These are phyloP conservation scores for Moringa oleifera DNA, from an alignment of 345 rosid genomes.

Conservation along the genomic window DNA sequence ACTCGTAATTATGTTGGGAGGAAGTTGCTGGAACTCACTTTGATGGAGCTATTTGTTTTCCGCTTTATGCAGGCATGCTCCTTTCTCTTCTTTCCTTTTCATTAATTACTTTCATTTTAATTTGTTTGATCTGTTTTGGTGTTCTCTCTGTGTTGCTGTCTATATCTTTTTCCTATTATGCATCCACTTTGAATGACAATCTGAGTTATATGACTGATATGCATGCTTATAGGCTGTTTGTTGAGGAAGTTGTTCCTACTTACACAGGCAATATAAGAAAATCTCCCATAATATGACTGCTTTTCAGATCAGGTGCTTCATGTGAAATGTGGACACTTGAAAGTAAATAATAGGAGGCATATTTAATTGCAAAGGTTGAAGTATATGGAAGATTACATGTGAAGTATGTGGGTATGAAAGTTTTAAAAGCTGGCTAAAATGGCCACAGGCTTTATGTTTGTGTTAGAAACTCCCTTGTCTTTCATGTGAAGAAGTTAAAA, in stretches of 20 bases:
- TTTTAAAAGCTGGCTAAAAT: too few relatives aligned
- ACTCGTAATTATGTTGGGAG: constrained; percentile 76
- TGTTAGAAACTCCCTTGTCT: background rate
- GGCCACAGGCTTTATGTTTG: background rate
- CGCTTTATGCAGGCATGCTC: constrained; percentile 79
- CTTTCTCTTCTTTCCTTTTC: background rate
- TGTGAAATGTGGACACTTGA: background rate
- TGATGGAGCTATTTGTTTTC: constrained; percentile 79
- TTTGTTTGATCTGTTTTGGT: too few relatives aligned
- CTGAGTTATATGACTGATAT: background rate
- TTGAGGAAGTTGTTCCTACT: background rate
- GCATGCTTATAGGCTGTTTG: background rate
- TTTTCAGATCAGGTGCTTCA: background rate
- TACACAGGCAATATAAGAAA: background rate
- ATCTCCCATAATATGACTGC: background rate
- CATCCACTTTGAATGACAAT: too few relatives aligned
- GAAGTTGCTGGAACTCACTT: constrained; percentile 80
- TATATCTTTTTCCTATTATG: too few relatives aligned
- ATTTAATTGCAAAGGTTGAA: background rate
- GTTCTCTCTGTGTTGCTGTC: too few relatives aligned
- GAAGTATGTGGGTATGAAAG: background rate
- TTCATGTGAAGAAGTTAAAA: too few relatives aligned
- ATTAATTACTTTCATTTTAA: too few relatives aligned
- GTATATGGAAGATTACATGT: background rate
- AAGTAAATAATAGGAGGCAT: background rate